Evolutionary conservation across 176 grass and related monocot genomes (phyloP), one percentile per base, ranked within the genome.

Genomic region (Cenchrus fungigraminus): DNA sequence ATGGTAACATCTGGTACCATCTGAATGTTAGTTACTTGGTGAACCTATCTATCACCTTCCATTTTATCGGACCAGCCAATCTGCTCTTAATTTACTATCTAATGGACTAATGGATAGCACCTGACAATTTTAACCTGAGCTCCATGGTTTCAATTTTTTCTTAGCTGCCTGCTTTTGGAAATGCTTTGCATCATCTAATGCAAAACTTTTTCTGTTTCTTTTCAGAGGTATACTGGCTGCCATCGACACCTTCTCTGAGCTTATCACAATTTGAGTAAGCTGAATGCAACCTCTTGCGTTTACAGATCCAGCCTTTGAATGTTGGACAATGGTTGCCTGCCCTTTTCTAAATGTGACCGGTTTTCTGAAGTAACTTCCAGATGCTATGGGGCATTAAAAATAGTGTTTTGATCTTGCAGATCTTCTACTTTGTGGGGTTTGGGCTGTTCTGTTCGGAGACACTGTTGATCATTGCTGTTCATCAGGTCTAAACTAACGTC

Each of bases 381-480:
- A 67, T 90, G 29, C 68, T 47, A 12, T 67, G 25, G 65, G 31
- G 45, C 5, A 65, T 7, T 72, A 79, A 73, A 11, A 31, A 73
- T 64, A 28, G 61, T 13, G 46, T 34, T 79, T 90, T 87, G 8
- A 12, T 79, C 45, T 78, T 86, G 56, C 74, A 97, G 95, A 89
- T 94, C 69, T 97, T 97, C 78, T 97, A 97, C 84, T 91, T 97
- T 44, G 69, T 97, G 19, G 95, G 95, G 13, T 97, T 97, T 71
- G 83, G 88, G 40, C 84, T 94, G 16, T 97, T 97, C 87, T 97
- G 92, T 89, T 94, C 94, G 88, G 95, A 97, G 87, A 92, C 92
- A 43, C 86, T 97, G 55, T 51, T 97, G 69, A 97, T 92, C 87
- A 89, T 97, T 63, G 91, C 86, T 58, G 90, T 97, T 84, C 88